Conservation (phyloP, 164 flowering plant genomes). For the Echeveria elegans region DNA sequence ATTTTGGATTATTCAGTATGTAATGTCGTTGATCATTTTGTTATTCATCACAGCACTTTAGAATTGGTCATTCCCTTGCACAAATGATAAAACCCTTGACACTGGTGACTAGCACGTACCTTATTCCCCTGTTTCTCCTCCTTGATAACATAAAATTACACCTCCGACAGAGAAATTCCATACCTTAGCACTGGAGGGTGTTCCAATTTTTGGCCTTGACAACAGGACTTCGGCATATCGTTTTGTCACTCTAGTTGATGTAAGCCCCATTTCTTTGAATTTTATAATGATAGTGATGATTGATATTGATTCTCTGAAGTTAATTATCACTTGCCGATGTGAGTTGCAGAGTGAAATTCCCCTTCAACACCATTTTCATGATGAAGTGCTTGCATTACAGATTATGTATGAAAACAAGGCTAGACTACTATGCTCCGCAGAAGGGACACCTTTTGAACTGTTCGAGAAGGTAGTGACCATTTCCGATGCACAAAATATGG, state of each 20-base stretch:
- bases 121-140: background rate
- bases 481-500: conserved; percentile 62
- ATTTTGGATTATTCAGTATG: conserved; percentile 93
- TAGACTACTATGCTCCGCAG: conserved; percentile 82
- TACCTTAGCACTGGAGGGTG: conserved; percentile 84
- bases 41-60: background rate
- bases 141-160: background rate
- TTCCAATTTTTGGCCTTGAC: conserved; percentile 74
- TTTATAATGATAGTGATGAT: background rate
- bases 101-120: background rate
- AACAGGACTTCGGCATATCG: conserved; percentile 91
- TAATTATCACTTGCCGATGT: background rate
- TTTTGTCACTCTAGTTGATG: conserved; percentile 95
- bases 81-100: too few species aligned
- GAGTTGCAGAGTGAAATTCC: background rate
- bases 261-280: conserved; percentile 21
- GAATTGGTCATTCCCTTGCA: too few species aligned
- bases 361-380: background rate
- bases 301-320: background rate
- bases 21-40: conserved; percentile 8
- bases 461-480: conserved; percentile 67
- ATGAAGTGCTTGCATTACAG: conserved; percentile 24
- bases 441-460: conserved; percentile 61
- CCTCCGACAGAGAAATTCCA: conserved; percentile 64
- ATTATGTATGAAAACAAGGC: conserved; percentile 90